Conservation (phyloP, 2,329 filamentous ascomycete species). For the Escovopsis sp. region DNA sequence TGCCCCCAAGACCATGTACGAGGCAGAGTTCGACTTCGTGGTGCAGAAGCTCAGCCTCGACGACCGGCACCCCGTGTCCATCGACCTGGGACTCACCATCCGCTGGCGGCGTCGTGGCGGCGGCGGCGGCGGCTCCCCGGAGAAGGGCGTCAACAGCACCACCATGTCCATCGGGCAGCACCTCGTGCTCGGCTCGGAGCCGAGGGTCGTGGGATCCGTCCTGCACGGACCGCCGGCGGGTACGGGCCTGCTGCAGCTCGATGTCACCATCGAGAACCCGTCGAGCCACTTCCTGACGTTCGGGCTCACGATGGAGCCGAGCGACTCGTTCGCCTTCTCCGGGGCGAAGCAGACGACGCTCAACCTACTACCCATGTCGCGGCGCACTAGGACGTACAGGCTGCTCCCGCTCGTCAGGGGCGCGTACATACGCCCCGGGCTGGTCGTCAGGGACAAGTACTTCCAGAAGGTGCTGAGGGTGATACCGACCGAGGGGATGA, state of each 20-base stretch:
- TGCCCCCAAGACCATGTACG: constrained; percentile 51
- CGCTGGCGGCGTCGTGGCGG: constrained; percentile 50
- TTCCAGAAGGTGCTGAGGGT: constrained; percentile 84
- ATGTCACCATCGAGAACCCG: constrained; percentile 73
- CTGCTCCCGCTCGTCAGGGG: constrained; percentile 54
- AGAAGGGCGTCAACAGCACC: constrained; percentile 39
- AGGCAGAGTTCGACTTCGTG: constrained; percentile 58
- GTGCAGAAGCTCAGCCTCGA: constrained; percentile 68
- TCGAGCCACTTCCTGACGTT: constrained; percentile 93
- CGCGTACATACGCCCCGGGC: constrained; percentile 53
- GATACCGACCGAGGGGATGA: constrained; percentile 61
- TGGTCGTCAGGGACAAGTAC: constrained; percentile 76
- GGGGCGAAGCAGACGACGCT: constrained; percentile 69
- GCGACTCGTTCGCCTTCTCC: constrained; percentile 83
- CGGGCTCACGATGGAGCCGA: constrained; percentile 80
- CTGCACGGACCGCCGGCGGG: constrained; percentile 20
- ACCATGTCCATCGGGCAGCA: constrained; percentile 66
- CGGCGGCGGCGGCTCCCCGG: constrained; percentile 40
- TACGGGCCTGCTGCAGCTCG: constrained; percentile 28
- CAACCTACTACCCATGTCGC: constrained; percentile 69
- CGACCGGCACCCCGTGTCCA: constrained; percentile 58
- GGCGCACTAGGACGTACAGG: constrained; percentile 58
- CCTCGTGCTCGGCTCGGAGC: constrained; percentile 67
- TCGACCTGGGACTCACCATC: constrained; percentile 64
- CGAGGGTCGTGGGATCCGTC: constrained; percentile 58